Evolutionary conservation across 306 rosid species (phyloP), one percentile per base, ranked within the genome.

Genomic region (Medicago ruthenica): DNA sequence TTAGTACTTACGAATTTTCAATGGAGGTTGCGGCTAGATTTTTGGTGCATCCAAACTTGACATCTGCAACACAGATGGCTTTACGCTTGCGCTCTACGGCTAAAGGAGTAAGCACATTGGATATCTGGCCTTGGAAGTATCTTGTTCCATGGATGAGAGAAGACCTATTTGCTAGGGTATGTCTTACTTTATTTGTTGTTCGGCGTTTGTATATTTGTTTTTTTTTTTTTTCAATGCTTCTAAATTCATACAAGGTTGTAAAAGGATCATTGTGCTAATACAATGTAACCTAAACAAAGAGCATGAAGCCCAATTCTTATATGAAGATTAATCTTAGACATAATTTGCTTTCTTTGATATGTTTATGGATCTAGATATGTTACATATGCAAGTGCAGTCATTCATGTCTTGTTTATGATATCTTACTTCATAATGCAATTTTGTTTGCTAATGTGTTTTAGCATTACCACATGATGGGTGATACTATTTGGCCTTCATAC

Each of bases 61-160:
- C 92, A 67, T 96, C 99, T 74, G 96, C 88, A 36, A 87, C 88
- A 59, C 85, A 63, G 82, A 92, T 90, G 93, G 73, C 99, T 40
- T 66, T 48, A 47, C 91, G 84, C 75, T 1, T 96, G 76, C 89
- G 93, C 36, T 42, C 87, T 14, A 89, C 83, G 87, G 36, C 85
- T 34, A 89, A 50, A 66, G 98, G 96, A 84, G 87, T 89, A 53
- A 96, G 98, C 84, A 96, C 99, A 27, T 83, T 96, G 78, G 98
- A 90, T 83, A 92, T 96, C 67, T 96, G 99, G 99, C 99, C 99
- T 2, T 96, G 99, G 99, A 96, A 96, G 84, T 89, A 90, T 83
- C 88, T 92, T 79, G 99, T 96, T 82, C 99, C 97, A 0, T 90
- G 98, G 99, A 96, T 96, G 96, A 87, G 98, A 78, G 85, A 85